Base-by-base conservation (phyloP, 2,329 filamentous ascomycete genomes). In the Boeremia lycopersici region DNA sequence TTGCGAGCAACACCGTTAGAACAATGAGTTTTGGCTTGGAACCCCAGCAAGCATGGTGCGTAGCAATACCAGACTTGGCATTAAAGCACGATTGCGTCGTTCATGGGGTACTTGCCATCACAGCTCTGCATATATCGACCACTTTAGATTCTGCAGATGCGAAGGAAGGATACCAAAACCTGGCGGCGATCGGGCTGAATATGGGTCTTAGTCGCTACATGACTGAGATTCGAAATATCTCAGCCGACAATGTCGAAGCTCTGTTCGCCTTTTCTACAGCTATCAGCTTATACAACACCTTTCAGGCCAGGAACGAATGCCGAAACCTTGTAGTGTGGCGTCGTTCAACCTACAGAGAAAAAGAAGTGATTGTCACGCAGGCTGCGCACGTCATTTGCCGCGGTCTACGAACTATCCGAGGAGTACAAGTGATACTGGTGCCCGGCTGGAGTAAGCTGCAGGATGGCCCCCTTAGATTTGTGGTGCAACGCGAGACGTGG, bases 51-150 rank as follows among this genome's bases (percentile, higher is more conserved):
- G 60, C 60, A 26, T 72, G 65, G 67, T 62, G 57, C 17, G 40
- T 50, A n/a, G 53, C 53, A 19, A 57, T 77, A 28, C 67, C 68
- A 42, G 53, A 61, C 34, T 48, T 78, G 13, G 74, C 74, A 3
- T 67, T 70, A 23, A 71, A 70, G 6, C 70, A 78, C 54, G 61
- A 67, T 2, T 81, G 76, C 44, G 65, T 81, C 6, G 54, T 80
- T 10, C 73, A 79, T 52, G 76, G 74, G 11, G 70, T 80, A 4
- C 60, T 80, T 7, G 76, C 78, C 2, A 51, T 79, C 10, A 68
- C 76, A 5, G 74, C 77, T n/a, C 67, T 81, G 12, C 79, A 81
- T 56, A 57, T 79, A 23, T 75, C 75, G 11, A 73, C 70, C 19
- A 44, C 69, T 68, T 42, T 48, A n/a, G 40, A 17, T 6, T 43